Percentiles rank a stretch among this genome's conserved stretches.
phyloP scores from a whole-genome alignment of 371 early-diverging fungal genomes.

The Haplosporangium sp. region DNA sequence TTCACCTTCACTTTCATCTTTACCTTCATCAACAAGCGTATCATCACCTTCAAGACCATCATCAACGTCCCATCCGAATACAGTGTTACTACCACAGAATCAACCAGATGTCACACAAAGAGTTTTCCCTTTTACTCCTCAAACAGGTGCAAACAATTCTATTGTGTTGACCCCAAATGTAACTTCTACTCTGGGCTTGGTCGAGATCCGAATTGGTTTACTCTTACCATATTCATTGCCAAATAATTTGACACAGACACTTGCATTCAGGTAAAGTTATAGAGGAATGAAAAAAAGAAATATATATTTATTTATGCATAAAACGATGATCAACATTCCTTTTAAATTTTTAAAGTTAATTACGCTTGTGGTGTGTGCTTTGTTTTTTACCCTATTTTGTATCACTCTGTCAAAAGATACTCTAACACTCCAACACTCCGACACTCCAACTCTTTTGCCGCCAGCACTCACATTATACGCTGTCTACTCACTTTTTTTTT shows the following conservation, averaged over 20 bases:
- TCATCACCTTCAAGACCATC: background rate
- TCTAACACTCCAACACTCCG: too few species aligned
- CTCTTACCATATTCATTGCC: slow-evolving; percentile 62
- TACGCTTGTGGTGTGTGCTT: background rate
- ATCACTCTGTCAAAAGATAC: too few species aligned
- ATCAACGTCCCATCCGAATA: background rate
- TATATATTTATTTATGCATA: background rate
- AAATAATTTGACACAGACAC: slow-evolving; percentile 39
- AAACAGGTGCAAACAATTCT: slow-evolving; percentile 38
- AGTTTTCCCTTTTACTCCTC: slow-evolving; percentile 30
- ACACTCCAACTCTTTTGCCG: too few species aligned
- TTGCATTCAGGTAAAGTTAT: slow-evolving; percentile 48
- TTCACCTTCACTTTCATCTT: background rate
- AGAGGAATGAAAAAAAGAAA: too few species aligned
- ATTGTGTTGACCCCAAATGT: slow-evolving; percentile 37
- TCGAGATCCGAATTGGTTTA: slow-evolving; percentile 67
- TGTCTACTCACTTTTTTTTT: too few species aligned
- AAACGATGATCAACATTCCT: too few species aligned
- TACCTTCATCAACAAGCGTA: background rate
- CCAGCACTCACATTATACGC: too few species aligned
- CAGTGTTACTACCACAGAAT: slow-evolving; percentile 21
- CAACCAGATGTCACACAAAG: slow-evolving; percentile 23
- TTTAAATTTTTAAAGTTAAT: background rate
- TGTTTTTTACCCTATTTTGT: too few species aligned
- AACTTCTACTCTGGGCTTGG: slow-evolving; percentile 20